Conservation (phyloP, 2,329 filamentous ascomycete species). For the Epichloe sylvatica region DNA sequence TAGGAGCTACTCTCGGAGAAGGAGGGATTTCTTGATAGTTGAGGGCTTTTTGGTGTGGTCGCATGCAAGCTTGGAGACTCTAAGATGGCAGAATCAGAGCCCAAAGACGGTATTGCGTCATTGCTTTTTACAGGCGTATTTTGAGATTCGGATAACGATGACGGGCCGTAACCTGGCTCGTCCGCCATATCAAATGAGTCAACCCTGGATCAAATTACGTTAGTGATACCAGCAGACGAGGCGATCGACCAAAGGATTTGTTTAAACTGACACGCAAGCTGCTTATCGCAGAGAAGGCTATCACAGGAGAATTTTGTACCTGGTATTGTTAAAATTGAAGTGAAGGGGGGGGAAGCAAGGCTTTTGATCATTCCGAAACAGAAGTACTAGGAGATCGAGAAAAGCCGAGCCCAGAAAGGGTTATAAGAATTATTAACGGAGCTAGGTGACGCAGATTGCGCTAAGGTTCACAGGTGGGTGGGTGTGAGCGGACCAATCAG, state of each 20-base stretch:
- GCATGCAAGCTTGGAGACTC: slow-evolving; percentile 40
- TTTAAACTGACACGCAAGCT: neutral
- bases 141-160: slow-evolving; percentile 16
- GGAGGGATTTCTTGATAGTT: slow-evolving; percentile 62
- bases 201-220: neutral
- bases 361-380: neutral
- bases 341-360: neutral
- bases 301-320: neutral
- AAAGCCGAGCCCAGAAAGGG: too few species aligned
- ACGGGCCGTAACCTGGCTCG: neutral
- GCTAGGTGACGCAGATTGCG: too few species aligned
- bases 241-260: neutral
- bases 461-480: too few species aligned
- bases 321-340: neutral
- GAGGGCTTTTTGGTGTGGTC: slow-evolving; percentile 33
- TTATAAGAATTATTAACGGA: too few species aligned
- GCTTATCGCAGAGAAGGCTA: neutral
- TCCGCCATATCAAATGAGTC: slow-evolving; percentile 2
- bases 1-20: slow-evolving; percentile 77
- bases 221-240: neutral
- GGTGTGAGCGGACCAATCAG: too few species aligned
- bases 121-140: slow-evolving; percentile 30
- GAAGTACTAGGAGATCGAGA: neutral
- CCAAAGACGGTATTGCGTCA: slow-evolving; percentile 25
- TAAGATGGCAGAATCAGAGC: slow-evolving; percentile 27